Base-by-base conservation (phyloP, 306 rosid species). In the Clitoria ternatea region DNA sequence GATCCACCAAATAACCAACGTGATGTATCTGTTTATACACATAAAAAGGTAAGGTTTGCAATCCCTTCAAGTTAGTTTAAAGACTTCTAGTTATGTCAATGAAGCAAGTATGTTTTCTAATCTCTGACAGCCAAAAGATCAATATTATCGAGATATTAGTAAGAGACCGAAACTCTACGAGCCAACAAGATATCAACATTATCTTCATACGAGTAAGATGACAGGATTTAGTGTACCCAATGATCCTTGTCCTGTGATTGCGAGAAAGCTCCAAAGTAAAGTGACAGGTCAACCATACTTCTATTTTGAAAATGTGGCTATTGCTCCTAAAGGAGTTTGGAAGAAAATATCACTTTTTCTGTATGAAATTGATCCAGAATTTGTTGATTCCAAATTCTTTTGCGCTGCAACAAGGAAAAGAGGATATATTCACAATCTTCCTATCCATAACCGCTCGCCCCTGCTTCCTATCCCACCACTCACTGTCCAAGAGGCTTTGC, bases 241-340 rank as follows among this genome's bases (percentile, higher is more conserved):
- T 40, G 85, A 82, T 6, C 20, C 47, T 3, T 13, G 30, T 65
- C 72, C 32, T 2, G 20, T 10, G 39, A 55, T 81, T 54, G 32
- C 27, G 11, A 84, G 94, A 74, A 72, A 17, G 8, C 70, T 90
- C 20, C 90, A 91, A 36, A 39, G 13, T 3, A 18, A 48, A 26
- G 90, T 84, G 37, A 72, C 76, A 22, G 87, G 87, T 53, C 85
- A 85, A 45, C 91, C 96, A 3, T 90, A 82, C 70, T 90, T 90
- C 72, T 90, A 90, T 45, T 90, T 85, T 27, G 96, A 88, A 74
- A 90, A 90, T 1, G 94, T 90, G 27, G 96, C 94, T 1, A 55
- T 80, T 20, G 86, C 96, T 69, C 96, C 96, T 0, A 85, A 79
- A 77, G 96, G 96, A 22, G 96, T 90, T 37, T 90, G 96, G 94